A percentile compares a stretch with the other conserved stretches of the same genome.
Conservation (phyloP, 192 early-diverging fungal species). For the Coemansia asiatica region DNA sequence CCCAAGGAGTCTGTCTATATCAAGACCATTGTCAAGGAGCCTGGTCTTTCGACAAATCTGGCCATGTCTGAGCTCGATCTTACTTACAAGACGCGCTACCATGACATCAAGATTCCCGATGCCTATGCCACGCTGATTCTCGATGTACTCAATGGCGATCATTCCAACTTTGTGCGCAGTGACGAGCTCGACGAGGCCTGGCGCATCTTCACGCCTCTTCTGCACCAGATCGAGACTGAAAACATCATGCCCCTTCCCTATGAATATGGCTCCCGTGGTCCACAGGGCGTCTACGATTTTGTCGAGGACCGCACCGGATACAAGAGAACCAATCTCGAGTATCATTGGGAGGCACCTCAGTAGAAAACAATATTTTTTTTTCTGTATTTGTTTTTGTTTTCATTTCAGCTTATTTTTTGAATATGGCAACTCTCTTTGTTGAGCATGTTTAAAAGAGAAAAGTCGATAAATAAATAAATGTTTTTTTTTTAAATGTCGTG, state of each 20-base stretch:
- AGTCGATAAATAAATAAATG: background rate
- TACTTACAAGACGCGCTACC: constrained; percentile 82
- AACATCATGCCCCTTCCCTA: constrained; percentile 67
- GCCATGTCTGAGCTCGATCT: constrained; percentile 89
- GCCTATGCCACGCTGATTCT: constrained; percentile 93
- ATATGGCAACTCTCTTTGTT: too few relatives aligned
- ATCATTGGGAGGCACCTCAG: constrained; percentile 45
- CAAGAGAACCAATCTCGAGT: constrained; percentile 41
- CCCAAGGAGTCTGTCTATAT: constrained; percentile 93
- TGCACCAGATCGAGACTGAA: constrained; percentile 77
- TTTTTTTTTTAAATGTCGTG: background rate
- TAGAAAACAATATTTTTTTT: constrained; percentile 13
- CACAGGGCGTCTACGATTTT: constrained; percentile 70
- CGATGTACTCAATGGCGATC: constrained; percentile 85
- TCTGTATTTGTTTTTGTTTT: background rate
- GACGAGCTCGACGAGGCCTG: constrained; percentile 92
- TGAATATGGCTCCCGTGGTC: constrained; percentile 78
- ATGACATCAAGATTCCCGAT: constrained; percentile 85
- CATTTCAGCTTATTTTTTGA: background rate
- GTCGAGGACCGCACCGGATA: constrained; percentile 35
- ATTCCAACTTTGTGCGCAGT: constrained; percentile 88
- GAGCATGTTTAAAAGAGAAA: background rate
- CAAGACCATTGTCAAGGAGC: constrained; percentile 93
- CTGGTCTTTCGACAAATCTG: constrained; percentile 76
- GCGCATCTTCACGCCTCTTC: constrained; percentile 93